These are phyloP conservation scores for Aureobasidium sp. DNA, from an alignment of 2,329 filamentous ascomycete genomes.

Conservation along the genomic window DNA sequence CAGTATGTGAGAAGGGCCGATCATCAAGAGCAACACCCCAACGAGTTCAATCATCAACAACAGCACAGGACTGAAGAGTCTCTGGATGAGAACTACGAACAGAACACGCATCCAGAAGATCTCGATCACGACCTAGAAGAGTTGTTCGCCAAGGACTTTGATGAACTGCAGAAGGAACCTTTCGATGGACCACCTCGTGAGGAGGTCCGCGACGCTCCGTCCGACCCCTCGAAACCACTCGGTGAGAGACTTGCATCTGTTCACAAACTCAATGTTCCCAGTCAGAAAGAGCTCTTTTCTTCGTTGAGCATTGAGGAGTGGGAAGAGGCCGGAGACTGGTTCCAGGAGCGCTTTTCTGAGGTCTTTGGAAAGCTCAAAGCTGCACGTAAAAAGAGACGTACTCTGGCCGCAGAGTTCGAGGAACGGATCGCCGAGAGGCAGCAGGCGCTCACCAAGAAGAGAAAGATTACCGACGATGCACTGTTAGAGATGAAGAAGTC, in stretches of 20 bases:
- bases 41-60: neutral
- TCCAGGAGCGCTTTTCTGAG: slow-evolving; percentile 46
- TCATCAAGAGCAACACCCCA: neutral
- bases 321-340: slow-evolving; percentile 55
- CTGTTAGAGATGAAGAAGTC: slow-evolving; percentile 42
- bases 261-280: slow-evolving; percentile 17
- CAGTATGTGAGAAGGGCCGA: neutral
- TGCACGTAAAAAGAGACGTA: slow-evolving; percentile 46
- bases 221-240: slow-evolving; percentile 15
- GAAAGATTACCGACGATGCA: slow-evolving; percentile 38
- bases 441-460: slow-evolving; percentile 42
- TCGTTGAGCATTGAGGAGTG: slow-evolving; percentile 47
- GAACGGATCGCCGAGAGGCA: slow-evolving; percentile 47
- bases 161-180: slow-evolving; percentile 21
- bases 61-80: neutral
- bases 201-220: neutral
- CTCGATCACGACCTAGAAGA: slow-evolving; percentile 24
- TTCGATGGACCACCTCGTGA: slow-evolving; percentile 13
- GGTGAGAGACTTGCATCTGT: slow-evolving; percentile 18
- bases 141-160: slow-evolving; percentile 23
- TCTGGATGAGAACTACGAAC: neutral
- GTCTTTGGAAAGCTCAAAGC: slow-evolving; percentile 45
- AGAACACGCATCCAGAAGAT: neutral
- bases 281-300: slow-evolving; percentile 44
- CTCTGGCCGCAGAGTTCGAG: slow-evolving; percentile 49